These are phyloP conservation scores for Phialocephala sp. DNA, from an alignment of 2,329 filamentous ascomycete genomes.

Conservation along the genomic window DNA sequence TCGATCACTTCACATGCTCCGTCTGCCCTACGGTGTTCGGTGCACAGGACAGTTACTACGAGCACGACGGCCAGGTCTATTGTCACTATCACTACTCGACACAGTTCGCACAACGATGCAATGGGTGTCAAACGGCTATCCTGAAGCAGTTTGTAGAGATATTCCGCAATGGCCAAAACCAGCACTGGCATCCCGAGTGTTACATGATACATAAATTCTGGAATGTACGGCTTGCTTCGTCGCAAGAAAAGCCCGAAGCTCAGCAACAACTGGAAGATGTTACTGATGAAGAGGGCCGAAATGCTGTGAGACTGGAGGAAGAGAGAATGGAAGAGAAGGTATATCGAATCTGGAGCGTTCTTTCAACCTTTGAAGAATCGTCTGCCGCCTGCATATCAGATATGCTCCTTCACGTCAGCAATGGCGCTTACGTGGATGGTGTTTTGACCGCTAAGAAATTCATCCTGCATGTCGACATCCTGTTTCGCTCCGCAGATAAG, in stretches of 20 bases:
- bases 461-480: constrained; percentile 92
- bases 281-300: constrained; percentile 71
- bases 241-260: constrained; percentile 54
- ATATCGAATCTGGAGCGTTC: constrained; percentile 95
- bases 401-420: constrained; percentile 98
- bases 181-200: constrained; percentile 99
- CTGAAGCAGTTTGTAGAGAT: constrained; percentile 99
- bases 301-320: constrained; percentile 81
- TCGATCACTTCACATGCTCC: constrained; percentile 98
- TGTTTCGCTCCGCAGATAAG: constrained; percentile 87
- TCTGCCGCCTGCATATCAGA: constrained; percentile 98
- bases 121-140: constrained; percentile 95
- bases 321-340: constrained; percentile 98
- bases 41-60: constrained; percentile 97
- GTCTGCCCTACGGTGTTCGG: constrained; percentile 98
- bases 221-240: constrained; percentile 79
- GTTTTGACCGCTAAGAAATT: constrained; percentile 95
- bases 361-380: constrained; percentile 96
- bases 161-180: constrained; percentile 95
- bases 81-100: constrained; percentile 99
- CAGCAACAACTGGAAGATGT: constrained; percentile 50
- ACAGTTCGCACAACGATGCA: constrained; percentile 93
- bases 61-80: constrained; percentile 94
- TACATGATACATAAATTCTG: constrained; percentile 99
- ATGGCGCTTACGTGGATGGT: constrained; percentile 93